phyloP scores from a whole-genome alignment of 2,329 filamentous ascomycete genomes.

The Rugonectria rugulosa region DNA sequence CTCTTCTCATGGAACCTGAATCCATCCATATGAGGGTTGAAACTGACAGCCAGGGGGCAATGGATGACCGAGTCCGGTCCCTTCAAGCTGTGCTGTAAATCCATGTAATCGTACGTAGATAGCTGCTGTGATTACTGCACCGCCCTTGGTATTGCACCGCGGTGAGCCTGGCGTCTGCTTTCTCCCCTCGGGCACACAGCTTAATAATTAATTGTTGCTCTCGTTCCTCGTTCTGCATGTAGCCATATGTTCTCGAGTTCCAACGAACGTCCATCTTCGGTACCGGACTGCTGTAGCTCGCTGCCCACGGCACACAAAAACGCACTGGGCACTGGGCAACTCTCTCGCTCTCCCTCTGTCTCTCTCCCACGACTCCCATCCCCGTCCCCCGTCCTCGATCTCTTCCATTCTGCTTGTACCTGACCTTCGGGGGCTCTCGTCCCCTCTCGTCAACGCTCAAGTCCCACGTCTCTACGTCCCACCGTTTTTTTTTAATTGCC shows the following conservation, averaged over 20 bases:
- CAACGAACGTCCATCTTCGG: background rate
- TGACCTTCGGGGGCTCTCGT: conserved; percentile 2
- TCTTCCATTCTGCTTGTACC: background rate
- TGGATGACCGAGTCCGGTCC: too few relatives aligned
- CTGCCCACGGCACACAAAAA: background rate
- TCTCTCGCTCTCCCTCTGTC: background rate
- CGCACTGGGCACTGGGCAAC: conserved; percentile 7
- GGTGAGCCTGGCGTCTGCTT: background rate
- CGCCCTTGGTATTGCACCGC: background rate
- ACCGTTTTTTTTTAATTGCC: conserved; percentile 15
- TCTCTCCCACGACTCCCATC: background rate
- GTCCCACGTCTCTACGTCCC: conserved; percentile 22
- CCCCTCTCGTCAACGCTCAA: conserved; percentile 20
- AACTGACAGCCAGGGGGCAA: background rate
- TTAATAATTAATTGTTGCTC: background rate
- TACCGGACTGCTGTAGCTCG: conserved; percentile 5
- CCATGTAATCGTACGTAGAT: background rate
- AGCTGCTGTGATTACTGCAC: background rate
- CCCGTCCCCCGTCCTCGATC: background rate
- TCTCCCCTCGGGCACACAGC: background rate
- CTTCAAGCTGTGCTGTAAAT: too few relatives aligned
- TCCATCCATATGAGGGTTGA: background rate
- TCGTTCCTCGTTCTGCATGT: background rate
- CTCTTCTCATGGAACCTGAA: too few relatives aligned
- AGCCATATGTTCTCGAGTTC: background rate